Percentiles rank a stretch among this genome's conserved stretches.
These are phyloP conservation scores for Tulasnella sp. DNA, from an alignment of 768 basidiomycete genomes.

Conservation along the genomic window DNA sequence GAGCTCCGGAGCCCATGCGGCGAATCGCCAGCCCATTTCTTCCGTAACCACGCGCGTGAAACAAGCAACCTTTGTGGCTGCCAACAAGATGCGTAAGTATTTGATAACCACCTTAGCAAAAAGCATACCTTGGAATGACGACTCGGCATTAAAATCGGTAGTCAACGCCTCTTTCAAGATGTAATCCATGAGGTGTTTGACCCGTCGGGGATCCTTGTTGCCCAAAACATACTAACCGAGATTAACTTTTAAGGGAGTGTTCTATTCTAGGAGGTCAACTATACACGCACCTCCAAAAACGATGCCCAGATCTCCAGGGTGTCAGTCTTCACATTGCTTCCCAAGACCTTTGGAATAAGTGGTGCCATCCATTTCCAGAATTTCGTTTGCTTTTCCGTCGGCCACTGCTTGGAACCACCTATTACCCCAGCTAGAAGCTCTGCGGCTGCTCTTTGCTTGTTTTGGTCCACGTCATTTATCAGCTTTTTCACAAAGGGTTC, in stretches of 20 bases:
- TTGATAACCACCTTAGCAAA: background rate
- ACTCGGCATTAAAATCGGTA: conserved; percentile 68
- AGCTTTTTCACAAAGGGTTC: conserved; percentile 48
- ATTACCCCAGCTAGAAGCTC: conserved; percentile 69
- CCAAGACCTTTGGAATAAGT: conserved; percentile 49
- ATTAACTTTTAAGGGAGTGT: background rate
- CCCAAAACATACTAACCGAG: conserved; percentile 55
- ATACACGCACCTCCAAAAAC: conserved; percentile 47
- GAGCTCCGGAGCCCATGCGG: conserved; percentile 59
- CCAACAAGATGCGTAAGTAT: background rate
- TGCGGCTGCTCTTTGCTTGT: conserved; percentile 79
- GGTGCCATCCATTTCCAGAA: conserved; percentile 77
- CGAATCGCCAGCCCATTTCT: conserved; percentile 67
- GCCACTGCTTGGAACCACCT: conserved; percentile 77
- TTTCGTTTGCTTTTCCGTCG: conserved; percentile 45
- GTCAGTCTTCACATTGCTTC: conserved; percentile 66
- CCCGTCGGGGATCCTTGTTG: conserved; percentile 68
- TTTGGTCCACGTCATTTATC: conserved; percentile 58
- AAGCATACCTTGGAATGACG: conserved; percentile 51
- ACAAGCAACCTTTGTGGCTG: conserved; percentile 49
- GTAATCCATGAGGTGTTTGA: conserved; percentile 67
- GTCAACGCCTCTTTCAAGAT: conserved; percentile 47
- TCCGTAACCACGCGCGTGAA: conserved; percentile 60
- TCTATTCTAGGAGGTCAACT: conserved; percentile 5
- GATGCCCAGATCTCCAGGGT: conserved; percentile 69